phyloP scores from a whole-genome alignment of 225 moss, liverwort and hornwort species.

The Asterella californica region DNA sequence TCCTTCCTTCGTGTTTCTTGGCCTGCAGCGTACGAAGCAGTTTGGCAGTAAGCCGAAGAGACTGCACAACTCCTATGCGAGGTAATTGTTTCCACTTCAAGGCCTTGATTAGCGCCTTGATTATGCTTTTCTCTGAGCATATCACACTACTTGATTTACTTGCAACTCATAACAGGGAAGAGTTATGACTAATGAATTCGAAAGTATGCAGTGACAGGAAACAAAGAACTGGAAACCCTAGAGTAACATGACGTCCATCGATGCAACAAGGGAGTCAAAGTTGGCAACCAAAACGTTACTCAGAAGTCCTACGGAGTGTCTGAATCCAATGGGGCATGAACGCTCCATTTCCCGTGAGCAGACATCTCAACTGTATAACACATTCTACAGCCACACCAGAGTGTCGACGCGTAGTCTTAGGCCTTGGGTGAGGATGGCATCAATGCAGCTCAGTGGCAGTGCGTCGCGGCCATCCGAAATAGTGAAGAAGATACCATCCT shows the following conservation, averaged over 20 bases:
- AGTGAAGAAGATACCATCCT: conserved; percentile 1
- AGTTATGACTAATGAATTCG: neutral
- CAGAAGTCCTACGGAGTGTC: neutral
- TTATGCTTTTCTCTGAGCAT: neutral
- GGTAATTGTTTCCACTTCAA: neutral
- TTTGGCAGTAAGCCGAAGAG: neutral
- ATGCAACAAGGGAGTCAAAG: neutral
- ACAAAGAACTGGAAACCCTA: neutral
- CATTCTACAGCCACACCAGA: neutral
- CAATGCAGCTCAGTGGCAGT: neutral
- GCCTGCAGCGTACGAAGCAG: neutral
- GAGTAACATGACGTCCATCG: neutral
- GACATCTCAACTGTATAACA: neutral
- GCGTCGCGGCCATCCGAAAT: conserved; percentile 3
- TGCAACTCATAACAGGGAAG: neutral
- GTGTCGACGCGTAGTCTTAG: neutral
- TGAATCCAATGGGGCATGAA: neutral
- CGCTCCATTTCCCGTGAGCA: neutral
- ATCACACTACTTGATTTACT: neutral
- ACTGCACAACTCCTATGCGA: neutral
- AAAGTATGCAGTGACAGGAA: neutral
- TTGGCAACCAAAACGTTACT: neutral
- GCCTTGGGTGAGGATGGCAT: neutral
- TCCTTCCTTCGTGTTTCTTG: neutral
- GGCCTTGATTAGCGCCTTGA: neutral